Evolutionary conservation across 768 basidiomycete species (phyloP).

Genomic region (Boletus vinaceobasis): DNA sequence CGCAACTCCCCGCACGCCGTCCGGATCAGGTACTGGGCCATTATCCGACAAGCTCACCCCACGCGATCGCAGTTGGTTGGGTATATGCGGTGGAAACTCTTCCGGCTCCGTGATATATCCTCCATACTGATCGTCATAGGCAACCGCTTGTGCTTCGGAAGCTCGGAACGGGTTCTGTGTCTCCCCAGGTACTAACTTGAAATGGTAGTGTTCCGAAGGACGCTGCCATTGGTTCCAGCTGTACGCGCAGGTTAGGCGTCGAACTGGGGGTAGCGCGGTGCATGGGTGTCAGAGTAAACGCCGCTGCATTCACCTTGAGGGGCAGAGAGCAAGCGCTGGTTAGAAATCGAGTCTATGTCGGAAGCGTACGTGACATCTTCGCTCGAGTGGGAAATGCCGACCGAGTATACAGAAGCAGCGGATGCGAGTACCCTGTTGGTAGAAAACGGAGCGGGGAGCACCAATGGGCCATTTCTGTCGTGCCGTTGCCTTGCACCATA

Average conservation of each 20-base stretch:
- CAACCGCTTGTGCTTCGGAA: no score
- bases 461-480: slow-evolving; percentile 68
- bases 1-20: slow-evolving; percentile 78
- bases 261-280: slow-evolving; percentile 30
- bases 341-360: slow-evolving; percentile 37
- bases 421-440: slow-evolving; percentile 52
- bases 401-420: slow-evolving; percentile 40
- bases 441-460: slow-evolving; percentile 73
- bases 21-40: slow-evolving; percentile 59
- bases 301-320: slow-evolving; percentile 34
- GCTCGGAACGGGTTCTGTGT: no score
- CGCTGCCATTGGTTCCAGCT: no score
- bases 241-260: slow-evolving; percentile 42
- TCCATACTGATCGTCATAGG: no score
- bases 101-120: no score
- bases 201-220: no score
- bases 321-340: slow-evolving; percentile 46
- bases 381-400: slow-evolving; percentile 42
- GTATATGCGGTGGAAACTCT: no score
- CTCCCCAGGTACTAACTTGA: no score
- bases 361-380: slow-evolving; percentile 41
- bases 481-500: slow-evolving; percentile 52
- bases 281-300: slow-evolving; percentile 17
- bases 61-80: no score
- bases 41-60: slow-evolving; percentile 79